Conservation (phyloP, 768 basidiomycete genomes). For the Calocera viscosa region DNA sequence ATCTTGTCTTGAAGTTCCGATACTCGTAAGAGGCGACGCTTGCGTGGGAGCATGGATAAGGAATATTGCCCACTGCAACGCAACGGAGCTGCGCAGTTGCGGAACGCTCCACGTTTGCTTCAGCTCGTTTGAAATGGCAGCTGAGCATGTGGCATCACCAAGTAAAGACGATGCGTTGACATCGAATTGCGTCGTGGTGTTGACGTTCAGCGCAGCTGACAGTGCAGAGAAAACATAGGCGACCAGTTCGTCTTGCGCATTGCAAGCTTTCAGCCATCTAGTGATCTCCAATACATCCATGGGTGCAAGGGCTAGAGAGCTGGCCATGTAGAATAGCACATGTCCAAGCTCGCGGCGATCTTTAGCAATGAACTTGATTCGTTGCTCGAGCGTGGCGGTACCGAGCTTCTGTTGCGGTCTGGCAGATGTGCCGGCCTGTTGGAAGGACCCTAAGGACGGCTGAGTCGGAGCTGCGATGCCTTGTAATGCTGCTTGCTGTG, state of each 20-base stretch:
- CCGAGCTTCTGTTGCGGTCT: conserved; percentile 37
- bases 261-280: conserved; percentile 50
- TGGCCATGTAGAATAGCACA: conserved; percentile 49
- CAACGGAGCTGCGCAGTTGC: conserved; percentile 55
- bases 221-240: conserved; percentile 56
- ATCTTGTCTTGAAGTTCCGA: conserved; percentile 42
- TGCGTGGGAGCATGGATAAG: conserved; percentile 62
- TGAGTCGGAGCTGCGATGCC: conserved; percentile 48
- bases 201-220: conserved; percentile 50
- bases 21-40: conserved; percentile 50
- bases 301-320: conserved; percentile 47
- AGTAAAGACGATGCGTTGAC: conserved; percentile 12
- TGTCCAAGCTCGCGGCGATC: conserved; percentile 58
- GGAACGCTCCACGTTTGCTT: conserved; percentile 51
- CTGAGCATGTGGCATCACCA: conserved; percentile 11
- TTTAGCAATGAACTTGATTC: conserved; percentile 59
- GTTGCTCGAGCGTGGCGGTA: conserved; percentile 51
- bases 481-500: conserved; percentile 46
- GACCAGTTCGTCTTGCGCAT: conserved; percentile 55
- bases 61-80: conserved; percentile 84
- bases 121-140: conserved; percentile 24
- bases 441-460: conserved; percentile 22
- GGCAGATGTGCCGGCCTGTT: conserved; percentile 26
- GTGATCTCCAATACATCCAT: conserved; percentile 50
- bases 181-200: conserved; percentile 34